Conservation (phyloP, 2,329 filamentous ascomycete genomes). For the Diaporthe vexans region DNA sequence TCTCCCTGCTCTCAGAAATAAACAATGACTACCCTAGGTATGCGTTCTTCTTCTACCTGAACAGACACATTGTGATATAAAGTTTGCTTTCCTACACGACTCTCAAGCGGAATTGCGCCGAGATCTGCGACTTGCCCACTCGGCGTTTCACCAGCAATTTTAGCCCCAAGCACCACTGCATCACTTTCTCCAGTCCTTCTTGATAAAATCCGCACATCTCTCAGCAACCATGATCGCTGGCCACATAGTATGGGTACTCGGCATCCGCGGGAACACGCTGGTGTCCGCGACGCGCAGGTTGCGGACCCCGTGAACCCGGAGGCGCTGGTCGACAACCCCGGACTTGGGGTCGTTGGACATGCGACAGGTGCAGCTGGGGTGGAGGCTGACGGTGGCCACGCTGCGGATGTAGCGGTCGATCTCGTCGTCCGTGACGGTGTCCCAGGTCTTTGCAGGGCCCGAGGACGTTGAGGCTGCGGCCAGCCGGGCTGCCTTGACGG, state of each 20-base stretch:
- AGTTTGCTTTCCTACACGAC: no score
- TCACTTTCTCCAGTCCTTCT: no score
- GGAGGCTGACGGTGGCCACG: constrained; percentile 47
- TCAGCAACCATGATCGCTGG: background rate
- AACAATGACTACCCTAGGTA: no score
- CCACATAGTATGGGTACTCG: background rate
- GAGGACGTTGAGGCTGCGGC: no score
- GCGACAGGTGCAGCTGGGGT: constrained; percentile 59
- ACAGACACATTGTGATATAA: no score
- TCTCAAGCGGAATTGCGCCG: no score
- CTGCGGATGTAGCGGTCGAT: constrained; percentile 48
- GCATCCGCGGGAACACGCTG: constrained; percentile 5
- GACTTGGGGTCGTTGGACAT: constrained; percentile 46
- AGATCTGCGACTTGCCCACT: no score
- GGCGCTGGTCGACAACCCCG: constrained; percentile 47
- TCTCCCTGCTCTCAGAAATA: no score
- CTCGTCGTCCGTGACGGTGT: constrained; percentile 48
- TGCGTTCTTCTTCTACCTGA: no score
- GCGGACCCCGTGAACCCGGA: constrained; percentile 44
- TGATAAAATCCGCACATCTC: constrained; percentile 6
- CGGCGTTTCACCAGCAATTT: no score
- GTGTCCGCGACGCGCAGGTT: background rate
- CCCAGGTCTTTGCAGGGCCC: constrained; percentile 41
- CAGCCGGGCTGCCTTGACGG: no score
- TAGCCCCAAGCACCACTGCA: no score